Evolutionary conservation across 164 flowering plant genomes (phyloP).

Genomic region (Hamamelis virginiana): DNA sequence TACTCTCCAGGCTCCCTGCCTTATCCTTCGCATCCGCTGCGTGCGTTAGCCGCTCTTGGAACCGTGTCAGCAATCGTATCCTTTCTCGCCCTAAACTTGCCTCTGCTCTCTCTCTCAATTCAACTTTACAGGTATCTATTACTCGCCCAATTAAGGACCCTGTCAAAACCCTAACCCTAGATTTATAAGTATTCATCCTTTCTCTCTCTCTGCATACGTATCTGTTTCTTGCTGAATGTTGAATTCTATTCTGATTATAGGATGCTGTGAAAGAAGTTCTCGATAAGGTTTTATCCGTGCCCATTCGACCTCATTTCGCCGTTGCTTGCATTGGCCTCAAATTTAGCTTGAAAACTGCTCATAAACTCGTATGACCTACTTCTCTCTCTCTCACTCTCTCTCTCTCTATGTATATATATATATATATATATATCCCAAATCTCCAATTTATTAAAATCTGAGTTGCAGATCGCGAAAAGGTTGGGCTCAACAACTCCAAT

Average conservation of each 20-base stretch:
- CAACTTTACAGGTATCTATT: constrained; percentile 24
- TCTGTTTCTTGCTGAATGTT: not conserved
- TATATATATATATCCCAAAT: not conserved
- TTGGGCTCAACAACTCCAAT: constrained; percentile 49
- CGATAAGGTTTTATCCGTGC: constrained; percentile 58
- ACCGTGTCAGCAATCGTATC: constrained; percentile 36
- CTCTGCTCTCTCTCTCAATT: constrained; percentile 53
- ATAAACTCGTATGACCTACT: constrained; percentile 33
- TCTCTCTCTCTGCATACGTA: not conserved
- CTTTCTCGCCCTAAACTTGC: constrained; percentile 64
- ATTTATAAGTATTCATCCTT: not conserved
- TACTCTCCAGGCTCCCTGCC: constrained; percentile 59
- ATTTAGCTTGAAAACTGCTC: constrained; percentile 30
- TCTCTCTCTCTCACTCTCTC: not conserved
- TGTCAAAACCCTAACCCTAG: no score
- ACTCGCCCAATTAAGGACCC: no score
- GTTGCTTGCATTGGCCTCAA: constrained; percentile 34
- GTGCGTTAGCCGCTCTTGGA: constrained; percentile 57
- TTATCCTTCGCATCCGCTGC: constrained; percentile 52
- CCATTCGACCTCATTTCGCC: constrained; percentile 82
- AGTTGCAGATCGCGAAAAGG: constrained; percentile 34
- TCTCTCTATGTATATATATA: not conserved
- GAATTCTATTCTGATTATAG: constrained; percentile 28
- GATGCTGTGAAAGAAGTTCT: constrained; percentile 54
- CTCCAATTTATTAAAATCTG: not conserved